A percentile compares a stretch with the other conserved stretches of the same genome.
Conservation (phyloP, 768 basidiomycete species). For the Collybia nuda region DNA sequence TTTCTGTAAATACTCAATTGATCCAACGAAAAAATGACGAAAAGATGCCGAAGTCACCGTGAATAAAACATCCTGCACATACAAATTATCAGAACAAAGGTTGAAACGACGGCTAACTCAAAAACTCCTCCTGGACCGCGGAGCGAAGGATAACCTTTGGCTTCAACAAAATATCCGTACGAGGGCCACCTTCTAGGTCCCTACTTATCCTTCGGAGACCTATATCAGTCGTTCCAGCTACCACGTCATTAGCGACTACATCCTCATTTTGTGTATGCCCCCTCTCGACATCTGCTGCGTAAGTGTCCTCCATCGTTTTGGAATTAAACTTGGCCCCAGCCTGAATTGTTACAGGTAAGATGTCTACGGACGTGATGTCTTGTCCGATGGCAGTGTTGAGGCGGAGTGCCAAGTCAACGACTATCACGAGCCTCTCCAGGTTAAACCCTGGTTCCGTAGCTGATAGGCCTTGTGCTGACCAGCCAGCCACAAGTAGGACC, state of each 20-base stretch:
- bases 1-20: too few relatives aligned
- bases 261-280: background rate
- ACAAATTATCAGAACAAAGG: too few relatives aligned
- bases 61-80: too few relatives aligned
- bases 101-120: too few relatives aligned
- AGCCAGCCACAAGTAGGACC: constrained; percentile 13
- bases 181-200: background rate
- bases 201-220: constrained; percentile 3
- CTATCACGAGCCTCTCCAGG: background rate
- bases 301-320: constrained; percentile 9
- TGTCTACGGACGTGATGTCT: constrained; percentile 8
- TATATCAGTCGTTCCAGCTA: constrained; percentile 5
- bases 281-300: background rate
- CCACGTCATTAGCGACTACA: background rate
- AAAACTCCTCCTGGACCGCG: background rate
- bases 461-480: constrained; percentile 5
- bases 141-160: constrained; percentile 6
- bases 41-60: too few relatives aligned
- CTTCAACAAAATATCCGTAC: background rate
- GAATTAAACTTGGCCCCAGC: constrained; percentile 1
- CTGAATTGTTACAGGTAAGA: background rate
- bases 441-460: background rate
- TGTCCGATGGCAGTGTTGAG: constrained; percentile 7
- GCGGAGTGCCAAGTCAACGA: constrained; percentile 4
- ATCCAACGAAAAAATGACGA: too few relatives aligned